Base-by-base conservation (phyloP, 345 rosid genomes). In the Gossypium thurberi region DNA sequence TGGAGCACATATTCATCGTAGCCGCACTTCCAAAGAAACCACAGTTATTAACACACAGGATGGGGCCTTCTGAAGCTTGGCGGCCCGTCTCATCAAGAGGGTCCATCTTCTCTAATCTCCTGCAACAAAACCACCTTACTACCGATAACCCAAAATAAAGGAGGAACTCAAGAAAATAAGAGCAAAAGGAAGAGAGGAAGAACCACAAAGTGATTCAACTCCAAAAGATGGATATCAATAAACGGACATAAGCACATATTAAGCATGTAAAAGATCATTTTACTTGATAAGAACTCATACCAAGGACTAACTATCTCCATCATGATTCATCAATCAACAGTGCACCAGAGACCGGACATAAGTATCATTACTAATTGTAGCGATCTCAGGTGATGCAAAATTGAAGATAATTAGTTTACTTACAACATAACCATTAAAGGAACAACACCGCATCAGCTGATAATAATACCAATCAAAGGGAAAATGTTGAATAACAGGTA, bases 21-120 rank as follows among this genome's bases (percentile, higher is more conserved):
- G 97, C 93, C 23, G 89, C 89, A 61, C 98, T 91, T 77, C 98
- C 98, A 44, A 91, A 93, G 89, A 93, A 93, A 76, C 98, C 98
- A 40, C 98, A 93, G 70, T 93, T 91, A 81, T 93, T 93, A 57
- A 84, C 26, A 77, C 98, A 93, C 53, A 91, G 79, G 77, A 86
- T 87, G 3, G 97, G 92, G 46, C 91, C 84, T 78, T 91, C 97
- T 0, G 93, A 87, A 76, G 92, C 89, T 79, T 91, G 97, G 84
- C 94, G 90, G 81, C 96, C 98, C 59, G 98, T 93, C 86, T 91
- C 90, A 69, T 93, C 91, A 62, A 86, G 93, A 71, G 87, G 79
- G 53, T 84, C 87, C 87, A 81, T 84, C 73, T 73, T 75, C 56
- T 73, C 71, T 23, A 61, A 58, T 70, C 61, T 74, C 79, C 86